phyloP scores from a whole-genome alignment of 169 alveolate genomes.

The Eimeria tenella region DNA sequence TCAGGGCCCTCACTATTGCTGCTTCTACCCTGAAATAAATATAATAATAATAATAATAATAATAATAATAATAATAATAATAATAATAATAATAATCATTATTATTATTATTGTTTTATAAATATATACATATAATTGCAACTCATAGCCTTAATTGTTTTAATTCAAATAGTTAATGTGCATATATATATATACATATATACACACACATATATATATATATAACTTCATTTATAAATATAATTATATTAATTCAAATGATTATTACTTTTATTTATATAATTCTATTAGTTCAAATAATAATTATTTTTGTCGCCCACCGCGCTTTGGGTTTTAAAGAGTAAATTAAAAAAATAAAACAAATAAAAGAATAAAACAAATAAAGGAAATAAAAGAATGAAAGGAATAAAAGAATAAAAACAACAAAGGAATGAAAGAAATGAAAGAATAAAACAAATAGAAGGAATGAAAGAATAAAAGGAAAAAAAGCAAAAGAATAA shows the following conservation, averaged over 20 bases:
- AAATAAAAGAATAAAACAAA: too few species aligned
- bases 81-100: not conserved
- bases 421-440: not conserved
- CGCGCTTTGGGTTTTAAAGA: too few species aligned
- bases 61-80: not conserved
- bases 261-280: too few species aligned
- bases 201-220: too few species aligned
- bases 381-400: too few species aligned
- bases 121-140: not conserved
- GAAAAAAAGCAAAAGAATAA: too few species aligned
- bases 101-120: not conserved
- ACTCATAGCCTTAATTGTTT: not conserved
- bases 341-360: too few species aligned
- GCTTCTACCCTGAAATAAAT: conserved; percentile 83
- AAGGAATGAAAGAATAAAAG: not conserved
- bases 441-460: not conserved
- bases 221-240: too few species aligned
- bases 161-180: not conserved
- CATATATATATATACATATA: not conserved
- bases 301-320: too few species aligned
- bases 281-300: too few species aligned
- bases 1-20: conserved; percentile 85
- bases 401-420: too few species aligned
- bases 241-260: too few species aligned
- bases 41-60: not conserved